These are phyloP conservation scores for Citrus glauca DNA, from an alignment of 345 rosid genomes.

Conservation along the genomic window DNA sequence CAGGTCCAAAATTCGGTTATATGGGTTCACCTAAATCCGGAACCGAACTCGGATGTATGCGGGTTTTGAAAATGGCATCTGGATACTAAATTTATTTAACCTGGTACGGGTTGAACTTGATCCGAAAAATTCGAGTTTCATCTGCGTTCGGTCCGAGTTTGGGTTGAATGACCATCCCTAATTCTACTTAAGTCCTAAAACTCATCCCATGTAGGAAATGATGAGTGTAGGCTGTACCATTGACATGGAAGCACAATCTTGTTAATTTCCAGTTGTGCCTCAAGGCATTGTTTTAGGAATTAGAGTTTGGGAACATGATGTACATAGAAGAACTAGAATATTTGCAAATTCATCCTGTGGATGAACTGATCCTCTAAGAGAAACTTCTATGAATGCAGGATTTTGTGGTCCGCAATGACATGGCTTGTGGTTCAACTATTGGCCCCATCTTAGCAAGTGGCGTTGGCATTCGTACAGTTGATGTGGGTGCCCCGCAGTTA, in stretches of 20 bases:
- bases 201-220: neutral
- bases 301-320: neutral
- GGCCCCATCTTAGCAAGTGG: slow-evolving; percentile 97
- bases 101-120: rapidly evolving
- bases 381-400: slow-evolving; percentile 44
- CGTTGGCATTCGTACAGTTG: slow-evolving; percentile 90
- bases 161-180: too few relatives aligned
- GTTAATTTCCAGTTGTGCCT: neutral
- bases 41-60: rapidly evolving
- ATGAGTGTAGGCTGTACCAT: neutral
- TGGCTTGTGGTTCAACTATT: slow-evolving; percentile 92
- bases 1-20: rapidly evolving
- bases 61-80: too few relatives aligned
- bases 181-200: neutral
- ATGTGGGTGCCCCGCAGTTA: slow-evolving; percentile 93
- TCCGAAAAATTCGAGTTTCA: too few relatives aligned
- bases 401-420: slow-evolving; percentile 94
- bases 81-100: too few relatives aligned
- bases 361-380: slow-evolving; percentile 2
- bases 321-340: neutral
- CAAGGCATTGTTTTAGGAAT: neutral
- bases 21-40: rapidly evolving
- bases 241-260: neutral
- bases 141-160: rapidly evolving
- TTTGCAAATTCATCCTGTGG: neutral